phyloP scores from a whole-genome alignment of 176 grass and related monocot species.

The Triticum timopheevii region DNA sequence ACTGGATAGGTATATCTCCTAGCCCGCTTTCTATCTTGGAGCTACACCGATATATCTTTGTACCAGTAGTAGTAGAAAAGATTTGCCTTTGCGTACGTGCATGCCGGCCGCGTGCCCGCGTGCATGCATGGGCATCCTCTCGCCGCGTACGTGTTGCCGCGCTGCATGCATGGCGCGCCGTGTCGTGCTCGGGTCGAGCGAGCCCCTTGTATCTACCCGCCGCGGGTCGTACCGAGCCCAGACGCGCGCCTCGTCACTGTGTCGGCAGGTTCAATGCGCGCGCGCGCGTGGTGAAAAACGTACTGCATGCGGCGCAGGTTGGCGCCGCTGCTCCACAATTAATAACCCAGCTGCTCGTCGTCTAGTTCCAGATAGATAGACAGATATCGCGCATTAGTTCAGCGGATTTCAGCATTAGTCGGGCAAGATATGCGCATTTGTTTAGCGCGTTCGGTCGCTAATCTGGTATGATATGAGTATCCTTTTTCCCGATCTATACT shows the following conservation, averaged over 20 bases:
- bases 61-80: background rate
- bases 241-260: background rate
- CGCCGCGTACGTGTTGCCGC: background rate
- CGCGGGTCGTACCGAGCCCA: background rate
- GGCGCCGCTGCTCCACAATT: background rate
- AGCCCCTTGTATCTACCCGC: constrained; percentile 2
- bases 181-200: background rate
- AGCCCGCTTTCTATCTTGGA: background rate
- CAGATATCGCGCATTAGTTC: background rate
- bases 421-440: background rate
- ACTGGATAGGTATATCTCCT: background rate
- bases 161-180: background rate
- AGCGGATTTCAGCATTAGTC: background rate
- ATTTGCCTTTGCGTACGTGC: background rate
- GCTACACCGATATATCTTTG: background rate
- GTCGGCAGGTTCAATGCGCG: constrained; percentile 5
- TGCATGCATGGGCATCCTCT: background rate
- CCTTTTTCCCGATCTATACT: background rate
- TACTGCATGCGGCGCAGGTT: background rate
- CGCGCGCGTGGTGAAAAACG: background rate
- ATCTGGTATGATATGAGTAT: background rate
- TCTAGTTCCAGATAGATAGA: background rate
- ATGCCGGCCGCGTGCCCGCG: constrained; percentile 16
- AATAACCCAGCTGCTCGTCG: background rate
- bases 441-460: background rate